phyloP scores from a whole-genome alignment of 495 filamentous ascomycete species.

The Darksidea phi region DNA sequence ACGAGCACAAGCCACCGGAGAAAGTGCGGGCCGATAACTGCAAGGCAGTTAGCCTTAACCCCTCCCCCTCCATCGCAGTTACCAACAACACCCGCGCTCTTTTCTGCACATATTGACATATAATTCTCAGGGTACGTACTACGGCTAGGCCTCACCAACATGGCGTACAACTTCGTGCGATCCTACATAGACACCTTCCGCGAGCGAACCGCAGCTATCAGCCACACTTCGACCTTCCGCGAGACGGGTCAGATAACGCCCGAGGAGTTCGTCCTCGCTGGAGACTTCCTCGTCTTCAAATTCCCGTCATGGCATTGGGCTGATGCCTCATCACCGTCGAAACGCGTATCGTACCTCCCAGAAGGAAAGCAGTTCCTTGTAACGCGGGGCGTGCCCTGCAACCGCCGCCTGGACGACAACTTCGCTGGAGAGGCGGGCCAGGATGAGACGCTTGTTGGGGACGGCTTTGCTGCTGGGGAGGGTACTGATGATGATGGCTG shows the following conservation, averaged over 20 bases:
- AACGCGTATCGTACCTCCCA: conserved; percentile 79
- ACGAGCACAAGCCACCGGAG: conserved; percentile 15
- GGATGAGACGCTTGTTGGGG: conserved; percentile 79
- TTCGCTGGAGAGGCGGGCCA: conserved; percentile 83
- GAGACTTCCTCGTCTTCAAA: conserved; percentile 98
- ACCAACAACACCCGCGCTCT: background rate
- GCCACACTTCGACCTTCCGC: conserved; percentile 89
- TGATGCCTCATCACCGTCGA: conserved; percentile 72
- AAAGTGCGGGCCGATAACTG: conserved; percentile 2
- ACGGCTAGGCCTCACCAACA: background rate
- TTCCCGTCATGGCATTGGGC: conserved; percentile 99
- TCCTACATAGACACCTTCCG: conserved; percentile 53
- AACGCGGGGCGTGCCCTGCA: conserved; percentile 89
- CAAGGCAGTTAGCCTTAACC: conserved; percentile 15
- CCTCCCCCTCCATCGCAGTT: conserved; percentile 12
- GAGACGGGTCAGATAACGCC: conserved; percentile 92
- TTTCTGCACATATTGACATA: background rate
- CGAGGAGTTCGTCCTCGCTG: conserved; percentile 92
- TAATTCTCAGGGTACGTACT: background rate
- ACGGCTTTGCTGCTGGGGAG: conserved; percentile 60
- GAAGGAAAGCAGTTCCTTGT: conserved; percentile 93
- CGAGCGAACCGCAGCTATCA: conserved; percentile 84
- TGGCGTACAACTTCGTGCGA: conserved; percentile 38
- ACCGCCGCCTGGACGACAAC: conserved; percentile 85
- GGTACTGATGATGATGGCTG: conserved; percentile 77